A percentile compares a stretch with the other conserved stretches of the same genome.
Evolutionary conservation across 257 asterid genomes (phyloP).

Genomic region (Eucommia ulmoides): DNA sequence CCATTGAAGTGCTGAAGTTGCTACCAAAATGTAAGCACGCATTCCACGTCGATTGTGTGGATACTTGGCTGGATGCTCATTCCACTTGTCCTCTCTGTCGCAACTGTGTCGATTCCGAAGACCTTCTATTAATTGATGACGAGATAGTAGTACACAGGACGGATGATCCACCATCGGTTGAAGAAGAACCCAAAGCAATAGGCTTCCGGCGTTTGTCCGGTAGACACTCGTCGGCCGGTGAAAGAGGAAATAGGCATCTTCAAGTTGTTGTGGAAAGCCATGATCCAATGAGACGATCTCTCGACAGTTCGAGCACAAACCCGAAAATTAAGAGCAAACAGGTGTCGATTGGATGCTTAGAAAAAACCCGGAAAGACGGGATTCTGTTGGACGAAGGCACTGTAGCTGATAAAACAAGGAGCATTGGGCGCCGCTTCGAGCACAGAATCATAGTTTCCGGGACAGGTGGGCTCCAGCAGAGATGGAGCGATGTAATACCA

Average conservation of each 20-base stretch:
- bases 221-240: slow-evolving; percentile 64
- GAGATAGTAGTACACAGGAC: neutral
- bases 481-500: slow-evolving; percentile 79
- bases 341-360: slow-evolving; percentile 12
- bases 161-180: slow-evolving; percentile 1
- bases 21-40: slow-evolving; percentile 85
- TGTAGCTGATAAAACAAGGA: slow-evolving; percentile 7
- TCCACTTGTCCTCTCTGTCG: slow-evolving; percentile 92
- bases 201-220: slow-evolving; percentile 28
- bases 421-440: slow-evolving; percentile 29
- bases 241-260: slow-evolving; percentile 18
- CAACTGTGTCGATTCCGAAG: slow-evolving; percentile 74
- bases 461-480: slow-evolving; percentile 4
- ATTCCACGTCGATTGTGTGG: slow-evolving; percentile 81
- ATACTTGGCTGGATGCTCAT: slow-evolving; percentile 84
- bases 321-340: slow-evolving; percentile 11
- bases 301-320: slow-evolving; percentile 46
- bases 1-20: slow-evolving; percentile 42
- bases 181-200: slow-evolving; percentile 5
- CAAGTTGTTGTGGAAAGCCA: slow-evolving; percentile 39
- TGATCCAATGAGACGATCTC: slow-evolving; percentile 17
- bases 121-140: slow-evolving; percentile 36
- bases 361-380: slow-evolving; percentile 36
- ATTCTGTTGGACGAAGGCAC: slow-evolving; percentile 7
- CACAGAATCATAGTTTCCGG: slow-evolving; percentile 63